Conservation (phyloP, 2,329 filamentous ascomycete species). For the Golovinomyces cichoracearum region DNA sequence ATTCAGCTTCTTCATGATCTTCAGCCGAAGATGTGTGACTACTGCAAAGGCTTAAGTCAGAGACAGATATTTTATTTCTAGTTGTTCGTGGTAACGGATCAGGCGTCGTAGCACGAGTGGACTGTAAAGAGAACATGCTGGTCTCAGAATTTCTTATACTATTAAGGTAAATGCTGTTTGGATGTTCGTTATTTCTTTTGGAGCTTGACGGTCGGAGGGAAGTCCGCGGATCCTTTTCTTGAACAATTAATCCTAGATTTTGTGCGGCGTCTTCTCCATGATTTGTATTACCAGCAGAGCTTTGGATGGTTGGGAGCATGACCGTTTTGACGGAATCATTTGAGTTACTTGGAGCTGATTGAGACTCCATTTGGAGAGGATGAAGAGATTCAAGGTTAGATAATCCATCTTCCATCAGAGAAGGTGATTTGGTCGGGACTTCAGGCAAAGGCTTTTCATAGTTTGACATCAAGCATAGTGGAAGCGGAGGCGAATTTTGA, state of each 20-base stretch:
- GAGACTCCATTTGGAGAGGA: background rate
- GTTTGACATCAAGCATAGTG: conserved; percentile 21
- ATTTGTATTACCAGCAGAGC: conserved; percentile 26
- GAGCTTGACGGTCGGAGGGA: conserved; percentile 41
- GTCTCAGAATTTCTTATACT: conserved; percentile 49
- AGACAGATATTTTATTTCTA: conserved; percentile 31
- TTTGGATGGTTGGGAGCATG: conserved; percentile 30
- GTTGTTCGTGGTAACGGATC: conserved; percentile 23
- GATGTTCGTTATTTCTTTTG: conserved; percentile 50
- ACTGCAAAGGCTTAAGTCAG: conserved; percentile 39
- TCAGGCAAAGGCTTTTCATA: conserved; percentile 44
- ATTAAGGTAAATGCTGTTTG: conserved; percentile 52
- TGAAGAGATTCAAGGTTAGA: background rate
- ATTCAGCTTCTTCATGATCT: conserved; percentile 55
- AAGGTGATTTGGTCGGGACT: conserved; percentile 24
- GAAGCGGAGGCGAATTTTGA: conserved; percentile 21
- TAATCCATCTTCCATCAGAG: conserved; percentile 3
- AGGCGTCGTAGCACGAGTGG: conserved; percentile 70
- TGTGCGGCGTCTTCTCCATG: conserved; percentile 24
- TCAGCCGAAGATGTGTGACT: conserved; percentile 41
- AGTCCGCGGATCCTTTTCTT: conserved; percentile 25
- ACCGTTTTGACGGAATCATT: conserved; percentile 15
- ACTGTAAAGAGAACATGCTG: conserved; percentile 55
- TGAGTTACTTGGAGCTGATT: background rate
- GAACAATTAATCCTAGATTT: conserved; percentile 19